Percentiles rank a stretch among this genome's conserved stretches.
Evolutionary conservation across 2,329 filamentous ascomycete genomes (phyloP).

Genomic region (Emmonsiellopsis sp.): DNA sequence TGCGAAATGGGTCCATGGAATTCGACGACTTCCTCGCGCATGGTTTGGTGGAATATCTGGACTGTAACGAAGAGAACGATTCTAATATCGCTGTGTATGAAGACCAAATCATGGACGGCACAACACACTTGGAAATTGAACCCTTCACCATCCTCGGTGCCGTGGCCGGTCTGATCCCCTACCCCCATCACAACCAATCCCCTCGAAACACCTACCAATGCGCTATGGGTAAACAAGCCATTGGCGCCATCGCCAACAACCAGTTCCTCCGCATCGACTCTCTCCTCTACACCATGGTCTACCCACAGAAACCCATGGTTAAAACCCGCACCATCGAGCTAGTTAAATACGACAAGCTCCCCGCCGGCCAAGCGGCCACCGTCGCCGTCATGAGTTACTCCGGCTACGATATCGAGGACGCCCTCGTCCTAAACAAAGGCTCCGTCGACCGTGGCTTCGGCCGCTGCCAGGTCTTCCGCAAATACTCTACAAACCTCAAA

Average conservation of each 20-base stretch:
- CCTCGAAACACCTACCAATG: conserved; percentile 98
- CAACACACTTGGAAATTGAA: conserved; percentile 94
- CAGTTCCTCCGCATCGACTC: conserved; percentile 97
- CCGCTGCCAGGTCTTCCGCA: conserved; percentile 95
- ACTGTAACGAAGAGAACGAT: conserved; percentile 98
- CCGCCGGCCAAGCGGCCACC: conserved; percentile 91
- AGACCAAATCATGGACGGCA: conserved; percentile 67
- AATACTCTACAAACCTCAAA: conserved; percentile 77
- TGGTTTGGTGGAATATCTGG: conserved; percentile 90
- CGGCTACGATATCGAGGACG: conserved; percentile 98
- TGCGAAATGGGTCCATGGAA: conserved; percentile 73
- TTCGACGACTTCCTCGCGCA: conserved; percentile 91
- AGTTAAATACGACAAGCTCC: conserved; percentile 93
- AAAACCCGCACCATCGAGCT: conserved; percentile 95
- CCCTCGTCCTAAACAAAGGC: conserved; percentile 90
- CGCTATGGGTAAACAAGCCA: conserved; percentile 99
- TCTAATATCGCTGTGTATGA: conserved; percentile 88
- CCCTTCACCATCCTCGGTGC: conserved; percentile 94
- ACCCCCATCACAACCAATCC: conserved; percentile 98
- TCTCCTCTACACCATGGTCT: conserved; percentile 90
- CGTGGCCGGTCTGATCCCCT: conserved; percentile 91
- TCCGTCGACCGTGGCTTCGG: conserved; percentile 93
- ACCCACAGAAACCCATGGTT: conserved; percentile 94
- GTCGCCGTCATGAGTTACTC: conserved; percentile 99
- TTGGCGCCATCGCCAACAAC: conserved; percentile 95